phyloP scores from a whole-genome alignment of 495 filamentous ascomycete species.

The Penicillium nucicola region DNA sequence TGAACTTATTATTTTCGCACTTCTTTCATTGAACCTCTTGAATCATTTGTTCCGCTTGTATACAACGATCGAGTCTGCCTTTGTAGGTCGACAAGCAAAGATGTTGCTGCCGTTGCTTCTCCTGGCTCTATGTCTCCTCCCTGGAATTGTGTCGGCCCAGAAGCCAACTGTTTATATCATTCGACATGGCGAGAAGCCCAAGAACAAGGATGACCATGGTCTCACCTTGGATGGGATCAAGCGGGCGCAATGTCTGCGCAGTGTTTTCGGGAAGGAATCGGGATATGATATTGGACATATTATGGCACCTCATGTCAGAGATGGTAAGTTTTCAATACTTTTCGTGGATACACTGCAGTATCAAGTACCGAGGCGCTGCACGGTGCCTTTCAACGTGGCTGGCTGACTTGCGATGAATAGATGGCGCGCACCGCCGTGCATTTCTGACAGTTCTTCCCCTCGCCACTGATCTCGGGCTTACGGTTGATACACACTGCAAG shows the following conservation, averaged over 20 bases:
- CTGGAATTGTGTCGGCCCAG: background rate
- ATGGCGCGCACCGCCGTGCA: conserved; percentile 42
- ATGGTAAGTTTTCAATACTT: conserved; percentile 14
- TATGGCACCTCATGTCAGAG: conserved; percentile 38
- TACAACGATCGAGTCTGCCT: background rate
- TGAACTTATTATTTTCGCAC: background rate
- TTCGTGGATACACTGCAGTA: background rate
- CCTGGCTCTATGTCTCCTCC: background rate
- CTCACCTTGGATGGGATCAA: conserved; percentile 37
- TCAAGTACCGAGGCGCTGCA: background rate
- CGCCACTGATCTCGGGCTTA: conserved; percentile 44
- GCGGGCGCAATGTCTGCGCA: conserved; percentile 45
- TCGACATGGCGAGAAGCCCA: conserved; percentile 53
- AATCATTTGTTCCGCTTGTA: background rate
- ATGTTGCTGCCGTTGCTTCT: conserved; percentile 5
- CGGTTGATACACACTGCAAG: conserved; percentile 40
- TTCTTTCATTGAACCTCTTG: background rate
- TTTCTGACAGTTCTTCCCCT: conserved; percentile 48
- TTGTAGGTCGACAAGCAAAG: background rate
- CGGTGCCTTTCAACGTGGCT: background rate
- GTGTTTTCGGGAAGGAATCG: conserved; percentile 40
- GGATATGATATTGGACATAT: conserved; percentile 46
- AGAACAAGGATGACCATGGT: conserved; percentile 31
- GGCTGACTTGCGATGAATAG: conserved; percentile 23
- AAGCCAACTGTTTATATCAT: conserved; percentile 46